Percentiles rank a stretch among this genome's conserved stretches.
phyloP scores from a whole-genome alignment of 805 yeast genomes.

The Zygoascus flipseniorum region DNA sequence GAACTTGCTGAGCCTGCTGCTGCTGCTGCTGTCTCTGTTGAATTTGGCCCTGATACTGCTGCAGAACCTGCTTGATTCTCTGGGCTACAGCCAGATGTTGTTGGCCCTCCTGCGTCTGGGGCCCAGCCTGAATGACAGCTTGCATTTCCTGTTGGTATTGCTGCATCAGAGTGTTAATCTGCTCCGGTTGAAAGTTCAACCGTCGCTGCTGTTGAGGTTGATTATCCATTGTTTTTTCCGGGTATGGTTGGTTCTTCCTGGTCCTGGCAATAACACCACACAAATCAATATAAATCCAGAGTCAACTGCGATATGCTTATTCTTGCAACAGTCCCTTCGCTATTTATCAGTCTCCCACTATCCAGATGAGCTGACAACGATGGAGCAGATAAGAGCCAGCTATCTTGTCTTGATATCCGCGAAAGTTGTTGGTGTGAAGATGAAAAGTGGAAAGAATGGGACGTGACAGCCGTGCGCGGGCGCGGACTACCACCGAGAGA shows the following conservation, averaged over 20 bases:
- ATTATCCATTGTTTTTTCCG: background rate
- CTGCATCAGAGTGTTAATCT: slow-evolving; percentile 21
- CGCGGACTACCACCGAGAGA: no score
- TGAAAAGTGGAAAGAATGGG: no score
- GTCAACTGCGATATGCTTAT: no score
- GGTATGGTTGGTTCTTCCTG: no score
- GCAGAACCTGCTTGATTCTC: slow-evolving; percentile 16
- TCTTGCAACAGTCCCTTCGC: no score
- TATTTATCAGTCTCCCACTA: no score
- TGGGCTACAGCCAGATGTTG: slow-evolving; percentile 26
- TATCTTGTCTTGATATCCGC: no score
- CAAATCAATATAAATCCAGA: background rate
- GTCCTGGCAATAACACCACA: background rate
- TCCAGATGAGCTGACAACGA: no score
- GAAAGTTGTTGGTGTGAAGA: no score
- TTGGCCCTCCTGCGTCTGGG: slow-evolving; percentile 26
- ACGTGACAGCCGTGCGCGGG: no score
- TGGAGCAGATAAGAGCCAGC: no score
- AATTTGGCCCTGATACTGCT: slow-evolving; percentile 17
- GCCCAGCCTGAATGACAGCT: slow-evolving; percentile 20
- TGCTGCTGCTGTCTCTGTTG: slow-evolving; percentile 14
- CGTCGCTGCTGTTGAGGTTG: background rate
- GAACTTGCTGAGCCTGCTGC: slow-evolving; percentile 15
- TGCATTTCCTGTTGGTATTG: slow-evolving; percentile 25
- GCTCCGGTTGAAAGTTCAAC: slow-evolving; percentile 15